Base-by-base conservation (phyloP, 768 basidiomycete species). In the Pholiota microspora region DNA sequence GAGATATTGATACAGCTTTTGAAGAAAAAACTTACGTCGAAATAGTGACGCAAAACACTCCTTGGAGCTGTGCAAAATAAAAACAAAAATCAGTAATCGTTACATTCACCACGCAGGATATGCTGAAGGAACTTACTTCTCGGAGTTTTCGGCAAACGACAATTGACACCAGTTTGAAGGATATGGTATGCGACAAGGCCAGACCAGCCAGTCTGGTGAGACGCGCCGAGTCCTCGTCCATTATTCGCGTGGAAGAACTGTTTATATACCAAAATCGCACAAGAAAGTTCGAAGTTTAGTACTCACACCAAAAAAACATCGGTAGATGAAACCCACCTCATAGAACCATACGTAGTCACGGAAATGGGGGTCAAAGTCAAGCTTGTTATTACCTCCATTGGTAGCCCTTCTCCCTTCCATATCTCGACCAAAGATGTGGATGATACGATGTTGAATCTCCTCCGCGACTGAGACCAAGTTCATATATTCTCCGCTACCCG, bases 141-240 rank as follows among this genome's bases (percentile, higher is more conserved):
- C 4, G 97, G 97, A 4, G 97, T 98, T 71, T 89, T 91, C 0
- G 96, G 96, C 52, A 98, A 73, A 40, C 97, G 84, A 62, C 94
- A 98, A 54, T 77, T 89, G 25, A 86, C 82, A 9, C 94, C 95
- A 57, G 88, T 93, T 69, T 96, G 94, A 62, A 95, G 72, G 61
- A 98, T 94, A 62, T 92, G 89, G 67, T 88, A 94, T 13, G 92
- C 91, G 48, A 96, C 92, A 16, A 95, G 75, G 40, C 93, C 93
- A 21, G 92, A 92, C 95, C 96, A 99, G 61, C 97, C 97, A 57
- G 95, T 98, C 70, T 99, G 97, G 72, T 99, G 97, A 4, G 94
- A 97, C 2, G 96, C 97, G 35, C 97, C 97, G 10, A 99, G 79
- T 16, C 97, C 97, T 54, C 86, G 82, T 16, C 97, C 97, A 53